Conservation (phyloP, 768 basidiomycete genomes). For the Tulasnella sp. region DNA sequence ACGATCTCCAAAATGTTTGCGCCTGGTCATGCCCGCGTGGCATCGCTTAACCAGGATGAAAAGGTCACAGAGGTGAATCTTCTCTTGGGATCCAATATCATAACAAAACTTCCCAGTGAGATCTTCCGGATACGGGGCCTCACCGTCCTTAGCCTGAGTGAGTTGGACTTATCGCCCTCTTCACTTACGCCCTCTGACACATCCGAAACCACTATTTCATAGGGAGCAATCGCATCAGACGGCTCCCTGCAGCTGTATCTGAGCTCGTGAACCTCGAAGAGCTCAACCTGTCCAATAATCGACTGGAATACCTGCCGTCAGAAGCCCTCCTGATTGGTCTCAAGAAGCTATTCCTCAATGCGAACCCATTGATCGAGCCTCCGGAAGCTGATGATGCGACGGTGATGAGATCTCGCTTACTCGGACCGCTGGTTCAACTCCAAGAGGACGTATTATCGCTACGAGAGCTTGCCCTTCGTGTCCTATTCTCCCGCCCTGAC, state of each 20-base stretch:
- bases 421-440: conserved; percentile 3
- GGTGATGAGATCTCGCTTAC: conserved; percentile 1
- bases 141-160: conserved; percentile 54
- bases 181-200: not conserved
- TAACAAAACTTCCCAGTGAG: conserved; percentile 43
- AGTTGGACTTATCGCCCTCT: conserved; percentile 24
- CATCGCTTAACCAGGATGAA: not conserved
- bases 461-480: conserved; percentile 30
- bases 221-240: conserved; percentile 48
- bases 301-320: conserved; percentile 47
- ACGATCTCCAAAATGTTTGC: not conserved
- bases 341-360: conserved; percentile 35
- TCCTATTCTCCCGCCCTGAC: conserved; percentile 26
- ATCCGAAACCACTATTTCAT: not conserved
- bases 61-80: conserved; percentile 38
- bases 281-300: conserved; percentile 52
- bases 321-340: conserved; percentile 53
- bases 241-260: conserved; percentile 52
- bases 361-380: conserved; percentile 46
- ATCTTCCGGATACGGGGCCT: conserved; percentile 47
- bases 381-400: conserved; percentile 22
- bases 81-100: conserved; percentile 44
- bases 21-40: not conserved
- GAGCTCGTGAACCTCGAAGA: conserved; percentile 42
- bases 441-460: conserved; percentile 11